Evolutionary conservation across 2,329 filamentous ascomycete genomes (phyloP), one percentile per base, ranked within the genome.

Genomic region (Fusarium paranaense): DNA sequence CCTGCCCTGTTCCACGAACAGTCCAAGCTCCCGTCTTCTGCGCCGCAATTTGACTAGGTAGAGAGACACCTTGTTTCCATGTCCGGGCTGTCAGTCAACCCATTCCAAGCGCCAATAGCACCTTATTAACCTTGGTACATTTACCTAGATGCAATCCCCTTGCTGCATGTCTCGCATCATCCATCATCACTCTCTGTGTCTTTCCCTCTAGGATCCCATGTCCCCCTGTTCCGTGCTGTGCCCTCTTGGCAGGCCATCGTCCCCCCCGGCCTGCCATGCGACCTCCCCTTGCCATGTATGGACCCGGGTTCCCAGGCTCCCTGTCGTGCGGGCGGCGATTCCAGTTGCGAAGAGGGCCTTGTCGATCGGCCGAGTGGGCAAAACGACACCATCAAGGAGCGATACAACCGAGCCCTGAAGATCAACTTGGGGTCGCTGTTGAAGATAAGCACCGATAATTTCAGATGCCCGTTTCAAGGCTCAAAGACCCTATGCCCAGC

Each of bases 161-260:
- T 65, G 32, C 61, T 63, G 62, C 66, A 76, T 77, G 75, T 77
- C 75, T 76, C 67, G 75, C 75, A 76, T 77, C 75, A 76, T 42
- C 65, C 71, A 62, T 61, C 64, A 67, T 50, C 32, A 22, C 22
- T 60, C 27, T 42, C 38, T 64, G 58, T 68, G 63, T 68, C 58
- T 57, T 20, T 60, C 52, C 62, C 50, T 71, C 71, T 37, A 54
- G 66, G 70, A 69, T 52, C 68, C 75, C 75, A 73, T 76, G 75
- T 67, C 75, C 67, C 66, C 68, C 62, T 75, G 61, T 52, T 52
- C 63, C 73, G 67, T 73, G 69, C 72, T 75, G 72, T 75, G 65
- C 66, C 66, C 62, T 60, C 69, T 65, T 67, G 64, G 66, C 59
- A 71, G 64, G 66, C 56, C 70, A 40, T 22, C 18, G 70, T 60